Base-by-base conservation (phyloP, 208 protist species). In the Trypanosoma mega region DNA sequence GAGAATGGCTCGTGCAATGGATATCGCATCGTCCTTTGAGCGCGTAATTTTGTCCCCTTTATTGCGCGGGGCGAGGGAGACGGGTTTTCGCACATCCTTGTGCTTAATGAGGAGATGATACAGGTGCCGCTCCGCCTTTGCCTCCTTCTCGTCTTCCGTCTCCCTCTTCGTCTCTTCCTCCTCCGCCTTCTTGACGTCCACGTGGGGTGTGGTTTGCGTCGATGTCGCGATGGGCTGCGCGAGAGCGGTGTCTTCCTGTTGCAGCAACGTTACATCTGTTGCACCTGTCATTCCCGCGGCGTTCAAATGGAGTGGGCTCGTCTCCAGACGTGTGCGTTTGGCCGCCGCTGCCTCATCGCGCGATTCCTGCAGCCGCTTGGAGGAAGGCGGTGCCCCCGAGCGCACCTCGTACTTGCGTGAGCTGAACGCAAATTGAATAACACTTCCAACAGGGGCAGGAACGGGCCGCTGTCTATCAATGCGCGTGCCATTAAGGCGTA, bases 21-120 rank as follows among this genome's bases (percentile, higher is more conserved):
- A 67, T 11, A 89, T n/a, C 0, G 90, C 90, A 51, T 96, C 90
- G 3, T 63, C 58, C 27, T 72, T 68, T 20, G 84, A 86, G 31
- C 90, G 85, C 2, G 86, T 93, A 61, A 96, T 86, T 30, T 74
- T 59, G 59, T 96, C 84, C 8, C 81, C 82, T 39, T 87, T 87
- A 60, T 87, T 86, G 33, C 64, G 72, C 12, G 72, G 78, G 12
- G 57, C 59, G 14, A 77, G 72, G 2, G 80, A 90, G 21, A 88
- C 53, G 16, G 84, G 85, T 24, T 89, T 82, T 12, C 79, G 69
- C 14, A 89, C 76, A 56, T 93, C 80, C 52, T 92, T 92, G 80
- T 96, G 90, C 53, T 96, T 96, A 44, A 96, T 78, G 20, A 96
- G 76, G 12, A 96, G 69, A 37, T 96, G 90, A 33, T 82, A 93